Conservation (phyloP, 176 grass and related monocot species). For the Phyllostachys edulis region DNA sequence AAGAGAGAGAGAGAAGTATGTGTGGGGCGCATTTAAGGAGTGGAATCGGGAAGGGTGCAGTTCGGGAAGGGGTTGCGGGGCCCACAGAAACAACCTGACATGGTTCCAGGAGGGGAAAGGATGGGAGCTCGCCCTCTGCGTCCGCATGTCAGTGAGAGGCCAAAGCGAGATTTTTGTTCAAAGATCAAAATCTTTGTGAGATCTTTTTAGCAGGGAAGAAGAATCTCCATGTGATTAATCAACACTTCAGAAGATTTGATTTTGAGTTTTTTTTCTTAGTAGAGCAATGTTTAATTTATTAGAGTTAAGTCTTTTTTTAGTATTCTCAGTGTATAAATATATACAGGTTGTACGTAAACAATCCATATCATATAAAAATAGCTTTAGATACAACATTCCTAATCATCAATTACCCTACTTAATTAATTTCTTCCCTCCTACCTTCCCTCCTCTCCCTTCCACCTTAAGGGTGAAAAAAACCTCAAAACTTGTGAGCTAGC, state of each 20-base stretch:
- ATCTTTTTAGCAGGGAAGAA: neutral
- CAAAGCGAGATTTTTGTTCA: neutral
- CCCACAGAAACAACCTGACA: constrained; percentile 17
- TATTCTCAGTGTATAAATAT: too few relatives aligned
- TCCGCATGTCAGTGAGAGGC: neutral
- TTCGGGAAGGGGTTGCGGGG: neutral
- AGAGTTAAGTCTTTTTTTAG: neutral
- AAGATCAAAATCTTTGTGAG: neutral
- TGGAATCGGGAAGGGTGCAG: constrained; percentile 37
- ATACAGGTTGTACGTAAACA: too few relatives aligned
- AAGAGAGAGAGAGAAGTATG: neutral
- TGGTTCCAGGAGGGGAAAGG: constrained; percentile 12
- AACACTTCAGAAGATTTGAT: neutral
- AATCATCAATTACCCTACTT: too few relatives aligned
- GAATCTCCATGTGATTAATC: neutral
- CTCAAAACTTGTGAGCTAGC: too few relatives aligned
- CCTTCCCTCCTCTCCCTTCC: too few relatives aligned
- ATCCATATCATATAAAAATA: too few relatives aligned
- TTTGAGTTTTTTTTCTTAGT: neutral
- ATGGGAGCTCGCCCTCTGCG: neutral
- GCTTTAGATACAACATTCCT: too few relatives aligned
- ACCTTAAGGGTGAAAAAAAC: too few relatives aligned
- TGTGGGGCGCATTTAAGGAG: constrained; percentile 6
- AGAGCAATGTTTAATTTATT: neutral
- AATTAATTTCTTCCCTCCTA: too few relatives aligned